A percentile compares a stretch with the other conserved stretches of the same genome.
Evolutionary conservation across 352 stramenopile genomes (phyloP).

Genomic region (Phytophthora megakarya): DNA sequence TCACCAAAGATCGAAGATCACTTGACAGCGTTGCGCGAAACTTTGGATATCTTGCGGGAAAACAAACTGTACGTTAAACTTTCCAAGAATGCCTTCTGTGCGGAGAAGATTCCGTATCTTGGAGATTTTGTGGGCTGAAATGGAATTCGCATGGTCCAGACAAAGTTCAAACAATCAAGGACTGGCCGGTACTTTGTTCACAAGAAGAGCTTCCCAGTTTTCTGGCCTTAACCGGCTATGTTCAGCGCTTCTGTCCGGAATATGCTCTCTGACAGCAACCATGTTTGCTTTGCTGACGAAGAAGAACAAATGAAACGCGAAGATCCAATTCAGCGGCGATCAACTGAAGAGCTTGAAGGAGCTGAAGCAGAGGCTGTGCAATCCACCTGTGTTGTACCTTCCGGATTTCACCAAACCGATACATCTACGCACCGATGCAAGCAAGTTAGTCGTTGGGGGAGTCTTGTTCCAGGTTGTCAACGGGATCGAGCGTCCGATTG

Average conservation of each 20-base stretch:
- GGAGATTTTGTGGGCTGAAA: not conserved
- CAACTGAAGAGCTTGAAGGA: no score
- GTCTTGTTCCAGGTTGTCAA: not conserved
- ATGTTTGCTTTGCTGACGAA: not conserved
- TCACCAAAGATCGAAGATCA: not conserved
- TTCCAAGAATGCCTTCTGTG: not conserved
- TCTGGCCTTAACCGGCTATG: not conserved
- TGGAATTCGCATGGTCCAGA: not conserved
- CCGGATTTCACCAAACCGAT: not conserved
- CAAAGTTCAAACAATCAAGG: not conserved
- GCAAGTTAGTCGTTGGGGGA: not conserved
- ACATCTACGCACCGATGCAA: not conserved
- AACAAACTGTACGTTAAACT: not conserved
- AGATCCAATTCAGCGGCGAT: not conserved
- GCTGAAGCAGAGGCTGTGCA: not conserved
- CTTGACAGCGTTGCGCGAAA: not conserved
- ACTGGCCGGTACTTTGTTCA: no score
- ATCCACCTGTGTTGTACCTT: not conserved
- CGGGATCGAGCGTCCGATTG: not conserved
- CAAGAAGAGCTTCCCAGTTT: not conserved
- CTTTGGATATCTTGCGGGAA: not conserved
- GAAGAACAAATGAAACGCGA: not conserved
- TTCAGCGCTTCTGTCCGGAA: not conserved
- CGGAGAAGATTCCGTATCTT: not conserved
- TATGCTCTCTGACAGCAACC: no score